Evolutionary conservation across 805 yeast species (phyloP), one percentile per base, ranked within the genome.

Genomic region (fission yeast (Schizosaccharomyces pombe)): DNA sequence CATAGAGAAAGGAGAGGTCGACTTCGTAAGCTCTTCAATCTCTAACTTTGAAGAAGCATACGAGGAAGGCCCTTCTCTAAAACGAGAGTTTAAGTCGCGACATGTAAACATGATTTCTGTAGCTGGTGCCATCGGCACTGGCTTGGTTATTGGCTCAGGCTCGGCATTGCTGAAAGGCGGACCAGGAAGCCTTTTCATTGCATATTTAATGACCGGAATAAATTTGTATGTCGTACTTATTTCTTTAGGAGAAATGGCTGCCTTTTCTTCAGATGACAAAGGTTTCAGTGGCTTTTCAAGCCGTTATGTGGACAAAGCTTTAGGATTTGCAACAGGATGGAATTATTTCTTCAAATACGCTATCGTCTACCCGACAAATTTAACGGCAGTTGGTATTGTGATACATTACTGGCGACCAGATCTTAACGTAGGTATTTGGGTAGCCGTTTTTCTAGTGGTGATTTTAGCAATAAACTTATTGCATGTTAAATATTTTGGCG

Each of bases 401-500:
- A 72, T 85, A 52, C 86, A 84, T 62, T 85, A 72, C 61, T 85
- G 94, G 94, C 70, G 83, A 57, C 78, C 76, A 58, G 87, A 78
- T 60, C 83, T 77, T 63, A 72, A 78, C 1, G 80, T 89, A 0
- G 93, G 79, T 0, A 80, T 76, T 19, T 75, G 86, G 2, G 69
- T 85, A 57, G 72, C 75, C 0, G 72, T 84, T 1, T 87, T 81
- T 64, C 71, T 79, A 22, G 76, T 72, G 1, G 62, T 83, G 19
- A 82, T 83, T 61, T 68, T 80, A 28, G 28, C 74, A 30, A 75
- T 85, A 57, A 82, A 85, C 57, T 63, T 82, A 8, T 78, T 81
- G 61, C 86, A 89, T 0, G 94, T 85, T 28, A 70, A 70, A 47
- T 73, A 74, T 57, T 85, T 80, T 60, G 95, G 95, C 32, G 94